Evolutionary conservation across 352 stramenopile genomes (phyloP), one percentile per base, ranked within the genome.

Genomic region (Pythium phragmiticola): DNA sequence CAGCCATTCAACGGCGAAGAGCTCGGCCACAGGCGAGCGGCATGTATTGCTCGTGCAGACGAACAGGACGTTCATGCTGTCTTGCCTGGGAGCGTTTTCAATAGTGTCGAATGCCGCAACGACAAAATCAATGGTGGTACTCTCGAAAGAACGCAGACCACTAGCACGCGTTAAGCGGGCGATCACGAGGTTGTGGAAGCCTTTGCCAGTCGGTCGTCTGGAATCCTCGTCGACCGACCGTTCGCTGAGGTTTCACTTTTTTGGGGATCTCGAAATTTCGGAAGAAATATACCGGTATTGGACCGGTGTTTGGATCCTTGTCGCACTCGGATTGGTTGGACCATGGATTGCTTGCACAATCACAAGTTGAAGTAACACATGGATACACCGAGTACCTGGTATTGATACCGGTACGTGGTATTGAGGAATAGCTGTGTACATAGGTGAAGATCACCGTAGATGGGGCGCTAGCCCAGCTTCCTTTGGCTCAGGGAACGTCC

Each of bases 31-130:
- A 6, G 85, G 82, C 47, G 85, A 94, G 39, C 85, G 81, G 62
- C 83, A 92, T 56, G 83, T 92, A 70, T 94, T 94, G 72, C 85
- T 92, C 36, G 85, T 90, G 73, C 85, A 94, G 49, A 92, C 83
- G 47, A 94, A 94, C 54, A 94, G 67, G 33, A 94, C 74, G 69
- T 90, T 86, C 82, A 90, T 90, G 13, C 3, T 54, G 21, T 21
- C 45, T 28, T 60, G 5, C 4, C 48, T 26, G 14, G 4, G 26
- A 28, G 7, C 21, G 51, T 49, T 59, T 16, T 47, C 52, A 21
- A 59, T 23, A 49, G 52, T 26, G 42, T n/a, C 11, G 6, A 7
- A 21, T 7, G 19, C 26, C 21, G 21, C 19, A 51, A 39, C 34
- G 34, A 30, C 26, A 5, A 5, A 30, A 30, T 30, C 26, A 39